Evolutionary conservation across 768 basidiomycete genomes (phyloP).

Genomic region (Leucogyrophana mollusca): DNA sequence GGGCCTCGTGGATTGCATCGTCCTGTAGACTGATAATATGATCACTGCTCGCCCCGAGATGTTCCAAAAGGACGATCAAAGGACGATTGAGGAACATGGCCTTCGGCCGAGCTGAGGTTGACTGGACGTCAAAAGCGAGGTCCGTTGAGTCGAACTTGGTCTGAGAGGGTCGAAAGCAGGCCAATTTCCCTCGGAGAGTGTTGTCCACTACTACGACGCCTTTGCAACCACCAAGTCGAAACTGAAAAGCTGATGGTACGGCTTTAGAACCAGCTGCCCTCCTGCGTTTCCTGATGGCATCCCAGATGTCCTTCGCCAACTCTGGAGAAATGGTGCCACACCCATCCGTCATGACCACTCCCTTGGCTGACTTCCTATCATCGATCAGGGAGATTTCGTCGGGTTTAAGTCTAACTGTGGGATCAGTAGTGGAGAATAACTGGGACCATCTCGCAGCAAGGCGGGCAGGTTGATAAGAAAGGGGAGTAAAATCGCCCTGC

Average conservation of each 20-base stretch:
- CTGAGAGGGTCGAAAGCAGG: slow-evolving; percentile 45
- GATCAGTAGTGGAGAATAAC: slow-evolving; percentile 51
- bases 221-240: slow-evolving; percentile 46
- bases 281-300: slow-evolving; percentile 29
- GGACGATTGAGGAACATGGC: slow-evolving; percentile 46
- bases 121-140: slow-evolving; percentile 46
- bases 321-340: slow-evolving; percentile 43
- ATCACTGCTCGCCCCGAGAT: slow-evolving; percentile 33
- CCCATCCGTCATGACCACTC: slow-evolving; percentile 49
- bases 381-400: slow-evolving; percentile 32
- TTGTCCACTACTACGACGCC: slow-evolving; percentile 48
- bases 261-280: slow-evolving; percentile 13
- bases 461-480: slow-evolving; percentile 41
- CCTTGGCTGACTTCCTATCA: slow-evolving; percentile 29
- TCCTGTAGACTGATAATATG: slow-evolving; percentile 39
- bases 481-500: slow-evolving; percentile 40
- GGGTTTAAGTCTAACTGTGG: slow-evolving; percentile 36
- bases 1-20: slow-evolving; percentile 34
- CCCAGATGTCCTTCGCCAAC: slow-evolving; percentile 36
- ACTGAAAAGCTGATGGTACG: slow-evolving; percentile 41
- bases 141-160: slow-evolving; percentile 44
- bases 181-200: slow-evolving; percentile 28
- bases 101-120: slow-evolving; percentile 43
- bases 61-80: slow-evolving; percentile 47
- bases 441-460: slow-evolving; percentile 55